These are phyloP conservation scores for Pelargonium nanum DNA, from an alignment of 345 rosid species.

Conservation along the genomic window DNA sequence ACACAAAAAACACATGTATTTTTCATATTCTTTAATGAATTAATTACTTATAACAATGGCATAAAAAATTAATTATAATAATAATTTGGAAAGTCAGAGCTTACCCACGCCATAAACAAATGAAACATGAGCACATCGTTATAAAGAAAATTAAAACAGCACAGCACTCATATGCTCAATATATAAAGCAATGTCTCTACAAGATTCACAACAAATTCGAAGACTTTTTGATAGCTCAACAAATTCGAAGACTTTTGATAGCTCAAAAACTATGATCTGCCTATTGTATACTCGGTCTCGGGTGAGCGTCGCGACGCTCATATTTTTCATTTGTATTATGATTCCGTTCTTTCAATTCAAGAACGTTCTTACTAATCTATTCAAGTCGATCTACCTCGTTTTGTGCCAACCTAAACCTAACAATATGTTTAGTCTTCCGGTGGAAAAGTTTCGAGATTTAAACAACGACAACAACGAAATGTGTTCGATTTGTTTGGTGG, in stretches of 20 bases:
- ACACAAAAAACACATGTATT: too few relatives aligned
- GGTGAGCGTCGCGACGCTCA: slow-evolving; percentile 28
- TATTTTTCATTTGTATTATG: slow-evolving; percentile 39
- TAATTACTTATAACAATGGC: too few relatives aligned
- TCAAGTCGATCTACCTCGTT: slow-evolving; percentile 3
- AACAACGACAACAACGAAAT: slow-evolving; percentile 1
- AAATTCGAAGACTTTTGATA: too few relatives aligned
- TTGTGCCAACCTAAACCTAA: neutral
- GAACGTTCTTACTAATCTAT: slow-evolving; percentile 5
- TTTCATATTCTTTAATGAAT: too few relatives aligned
- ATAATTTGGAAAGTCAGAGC: neutral
- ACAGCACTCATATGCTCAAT: too few relatives aligned
- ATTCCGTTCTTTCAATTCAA: slow-evolving; percentile 31
- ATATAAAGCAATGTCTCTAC: neutral
- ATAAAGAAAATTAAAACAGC: too few relatives aligned
- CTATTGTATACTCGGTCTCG: slow-evolving; percentile 25
- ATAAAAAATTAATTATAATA: too few relatives aligned
- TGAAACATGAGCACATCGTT: neutral
- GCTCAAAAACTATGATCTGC: slow-evolving; percentile 35
- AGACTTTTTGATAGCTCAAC: neutral
- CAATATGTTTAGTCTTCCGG: slow-evolving; percentile 17
- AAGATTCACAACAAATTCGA: neutral
- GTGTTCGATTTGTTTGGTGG: slow-evolving; percentile 51
- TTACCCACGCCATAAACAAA: neutral
- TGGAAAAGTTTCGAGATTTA: slow-evolving; percentile 22